phyloP scores from a whole-genome alignment of 2,329 filamentous ascomycete genomes.

The Claviceps citrina region DNA sequence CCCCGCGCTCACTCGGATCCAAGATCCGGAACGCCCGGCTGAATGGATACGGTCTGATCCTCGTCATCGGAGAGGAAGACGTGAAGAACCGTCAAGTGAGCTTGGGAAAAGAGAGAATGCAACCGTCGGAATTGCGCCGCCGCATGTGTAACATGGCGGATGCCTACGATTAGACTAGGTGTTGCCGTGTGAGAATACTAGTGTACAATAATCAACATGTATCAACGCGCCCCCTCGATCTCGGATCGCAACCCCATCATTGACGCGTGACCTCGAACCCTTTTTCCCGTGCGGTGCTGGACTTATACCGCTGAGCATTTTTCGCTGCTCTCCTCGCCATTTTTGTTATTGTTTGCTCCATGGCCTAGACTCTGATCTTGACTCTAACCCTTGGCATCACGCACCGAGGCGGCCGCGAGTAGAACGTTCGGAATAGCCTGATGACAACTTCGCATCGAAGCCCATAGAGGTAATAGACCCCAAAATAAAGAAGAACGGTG shows the following conservation, averaged over 20 bases:
- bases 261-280: not conserved
- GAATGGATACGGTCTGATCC: slow-evolving; percentile 58
- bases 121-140: slow-evolving; percentile 27
- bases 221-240: not conserved
- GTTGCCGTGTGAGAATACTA: no score
- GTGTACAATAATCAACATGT: not conserved
- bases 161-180: slow-evolving; percentile 27
- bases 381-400: no score
- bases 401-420: no score
- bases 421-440: no score
- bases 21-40: slow-evolving; percentile 59
- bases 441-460: no score
- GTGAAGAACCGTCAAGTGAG: slow-evolving; percentile 41
- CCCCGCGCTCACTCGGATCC: slow-evolving; percentile 43
- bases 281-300: not conserved
- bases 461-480: no score
- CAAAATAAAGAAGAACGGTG: no score
- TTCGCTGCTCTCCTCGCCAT: not conserved
- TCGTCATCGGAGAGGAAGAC: slow-evolving; percentile 56
- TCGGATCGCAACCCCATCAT: not conserved
- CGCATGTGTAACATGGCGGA: slow-evolving; percentile 31
- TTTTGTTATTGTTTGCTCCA: not conserved
- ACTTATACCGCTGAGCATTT: not conserved
- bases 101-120: slow-evolving; percentile 25
- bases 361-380: not conserved